These are phyloP conservation scores for Pestalotiopsis sp. DNA, from an alignment of 2,329 filamentous ascomycete species.

Conservation along the genomic window DNA sequence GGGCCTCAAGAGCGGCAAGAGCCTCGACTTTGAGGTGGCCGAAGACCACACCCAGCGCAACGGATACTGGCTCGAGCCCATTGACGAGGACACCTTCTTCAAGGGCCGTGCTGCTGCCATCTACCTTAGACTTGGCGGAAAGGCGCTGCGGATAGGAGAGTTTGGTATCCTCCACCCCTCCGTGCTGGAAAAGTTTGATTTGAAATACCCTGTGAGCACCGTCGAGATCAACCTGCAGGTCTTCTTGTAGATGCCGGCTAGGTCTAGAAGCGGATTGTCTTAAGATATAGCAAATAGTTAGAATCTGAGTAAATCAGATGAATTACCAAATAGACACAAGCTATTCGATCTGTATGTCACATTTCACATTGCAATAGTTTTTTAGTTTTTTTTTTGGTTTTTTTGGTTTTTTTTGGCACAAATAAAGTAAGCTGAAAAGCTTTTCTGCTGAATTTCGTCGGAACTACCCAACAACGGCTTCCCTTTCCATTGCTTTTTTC, in stretches of 20 bases:
- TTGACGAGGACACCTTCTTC: slow-evolving; percentile 91
- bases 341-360: too few relatives aligned
- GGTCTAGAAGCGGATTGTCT: background rate
- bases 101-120: slow-evolving; percentile 86
- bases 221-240: slow-evolving; percentile 93
- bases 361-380: too few relatives aligned
- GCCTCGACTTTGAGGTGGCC: slow-evolving; percentile 54
- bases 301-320: background rate
- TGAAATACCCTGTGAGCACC: slow-evolving; percentile 81
- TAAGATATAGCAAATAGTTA: background rate
- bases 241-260: slow-evolving; percentile 67
- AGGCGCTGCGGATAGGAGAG: slow-evolving; percentile 75
- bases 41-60: slow-evolving; percentile 61
- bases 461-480: too few relatives aligned
- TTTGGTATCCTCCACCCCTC: slow-evolving; percentile 94
- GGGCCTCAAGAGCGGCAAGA: slow-evolving; percentile 54
- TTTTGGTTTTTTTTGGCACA: too few relatives aligned
- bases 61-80: slow-evolving; percentile 93
- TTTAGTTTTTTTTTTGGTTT: too few relatives aligned
- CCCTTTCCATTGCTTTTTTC: too few relatives aligned
- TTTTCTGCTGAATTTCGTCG: too few relatives aligned
- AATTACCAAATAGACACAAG: background rate
- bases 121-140: slow-evolving; percentile 73
- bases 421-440: too few relatives aligned
- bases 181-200: slow-evolving; percentile 67